Evolutionary conservation across 169 alveolate genomes (phyloP).

Genomic region (Plasmodium billcollinsi): DNA sequence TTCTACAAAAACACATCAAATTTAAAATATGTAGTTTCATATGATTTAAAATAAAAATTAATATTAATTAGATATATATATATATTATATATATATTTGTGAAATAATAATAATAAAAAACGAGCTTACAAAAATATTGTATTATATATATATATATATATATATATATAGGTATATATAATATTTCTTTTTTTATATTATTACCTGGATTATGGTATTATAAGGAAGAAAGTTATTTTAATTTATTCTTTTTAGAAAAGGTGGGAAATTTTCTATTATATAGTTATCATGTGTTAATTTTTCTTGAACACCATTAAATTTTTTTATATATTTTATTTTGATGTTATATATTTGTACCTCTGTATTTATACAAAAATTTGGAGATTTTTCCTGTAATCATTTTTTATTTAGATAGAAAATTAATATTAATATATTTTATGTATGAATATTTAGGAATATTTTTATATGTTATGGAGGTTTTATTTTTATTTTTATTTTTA

Average conservation of each 20-base stretch:
- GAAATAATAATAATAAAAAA: too few relatives aligned
- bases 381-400: slow-evolving; percentile 64
- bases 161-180: too few relatives aligned
- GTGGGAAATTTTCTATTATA: slow-evolving; percentile 68
- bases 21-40: too few relatives aligned
- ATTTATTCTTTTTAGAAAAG: slow-evolving; percentile 45
- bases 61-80: too few relatives aligned
- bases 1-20: too few relatives aligned
- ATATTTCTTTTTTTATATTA: too few relatives aligned
- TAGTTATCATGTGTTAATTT: slow-evolving; percentile 1
- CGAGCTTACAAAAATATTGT: too few relatives aligned
- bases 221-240: slow-evolving; percentile 10
- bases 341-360: slow-evolving; percentile 25
- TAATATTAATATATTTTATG: background rate
- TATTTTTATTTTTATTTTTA: background rate
- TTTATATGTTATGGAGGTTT: background rate
- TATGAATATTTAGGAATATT: background rate
- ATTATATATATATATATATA: too few relatives aligned
- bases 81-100: too few relatives aligned
- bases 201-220: too few relatives aligned
- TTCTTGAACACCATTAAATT: background rate
- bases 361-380: slow-evolving; percentile 48
- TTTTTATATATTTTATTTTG: slow-evolving; percentile 13
- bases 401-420: slow-evolving; percentile 3
- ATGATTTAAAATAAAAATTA: too few relatives aligned